Base-by-base conservation (phyloP, 2,329 filamentous ascomycete species). In the Aspergillus sp. region DNA sequence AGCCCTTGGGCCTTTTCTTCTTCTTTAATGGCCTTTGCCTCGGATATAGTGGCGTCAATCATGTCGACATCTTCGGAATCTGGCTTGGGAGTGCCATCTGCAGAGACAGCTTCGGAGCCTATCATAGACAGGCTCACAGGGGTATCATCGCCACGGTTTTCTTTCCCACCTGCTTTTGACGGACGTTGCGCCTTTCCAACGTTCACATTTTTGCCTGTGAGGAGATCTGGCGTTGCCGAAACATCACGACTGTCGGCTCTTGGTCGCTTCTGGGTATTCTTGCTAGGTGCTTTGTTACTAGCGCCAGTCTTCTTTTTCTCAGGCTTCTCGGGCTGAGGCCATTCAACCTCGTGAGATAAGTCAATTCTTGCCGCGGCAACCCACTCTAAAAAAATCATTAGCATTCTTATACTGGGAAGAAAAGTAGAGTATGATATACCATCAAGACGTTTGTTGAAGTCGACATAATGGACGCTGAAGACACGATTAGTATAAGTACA, bases 301-400 rank as follows among this genome's bases (percentile, higher is more conserved):
- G 73, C 11, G 66, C 62, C 77, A 52, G 88, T 84, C 70, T 94
- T 94, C 56, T 81, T 82, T 70, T 91, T 93, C 59, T 95, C 94
- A 1, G 84, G 77, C 66, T 95, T 95, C 51, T 95, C 90, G 7
- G 90, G 88, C 48, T 83, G 85, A 13, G 93, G 93, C 90, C 93
- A 98, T 70, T 98, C 93, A 43, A 98, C 93, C 58, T 96, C 90
- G 54, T 89, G 84, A 1, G 79, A 75, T 45, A 98, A 84, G 64
- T 97, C 89, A 53, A 98, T 88, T 31, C 93, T 81, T 31, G 81
- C 76, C 28, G 86, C 79, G 2, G 86, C 77, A 7, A 98, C 84
- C 93, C 93, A 98, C 74, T 98, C 93, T 72, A 79, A 74, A 9
- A 81, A 52, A 12, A 6, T 13, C 76, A 77, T 68, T 41, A 65